A percentile compares a stretch with the other conserved stretches of the same genome.
Conservation (phyloP, 2,329 filamentous ascomycete genomes). For the Aotearoamyces nothofagi region DNA sequence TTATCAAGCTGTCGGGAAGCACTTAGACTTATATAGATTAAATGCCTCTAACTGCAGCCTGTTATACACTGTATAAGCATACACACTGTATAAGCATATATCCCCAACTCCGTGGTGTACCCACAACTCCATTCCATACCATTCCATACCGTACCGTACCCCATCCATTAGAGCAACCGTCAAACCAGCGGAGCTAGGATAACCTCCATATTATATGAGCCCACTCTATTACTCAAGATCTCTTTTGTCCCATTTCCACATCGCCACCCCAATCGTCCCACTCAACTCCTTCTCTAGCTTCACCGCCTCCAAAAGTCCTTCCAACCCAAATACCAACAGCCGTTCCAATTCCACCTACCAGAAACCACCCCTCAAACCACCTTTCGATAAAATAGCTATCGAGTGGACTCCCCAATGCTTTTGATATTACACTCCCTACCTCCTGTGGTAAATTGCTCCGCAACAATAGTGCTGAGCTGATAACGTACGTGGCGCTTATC, state of each 20-base stretch:
- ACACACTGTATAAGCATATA: too few species aligned
- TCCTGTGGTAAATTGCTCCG: conserved; percentile 65
- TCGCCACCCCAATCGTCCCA: conserved; percentile 46
- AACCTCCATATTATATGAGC: background rate
- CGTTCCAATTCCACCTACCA: conserved; percentile 51
- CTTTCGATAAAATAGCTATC: conserved; percentile 54
- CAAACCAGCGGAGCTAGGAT: too few species aligned
- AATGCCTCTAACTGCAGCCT: too few species aligned
- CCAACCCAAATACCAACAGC: conserved; percentile 60
- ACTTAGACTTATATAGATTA: too few species aligned
- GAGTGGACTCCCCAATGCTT: conserved; percentile 63
- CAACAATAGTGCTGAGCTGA: conserved; percentile 62
- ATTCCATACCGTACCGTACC: too few species aligned
- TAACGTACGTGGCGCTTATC: conserved; percentile 73
- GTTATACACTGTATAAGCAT: too few species aligned
- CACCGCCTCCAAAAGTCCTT: conserved; percentile 35
- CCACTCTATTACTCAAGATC: conserved; percentile 28
- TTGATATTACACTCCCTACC: conserved; percentile 61
- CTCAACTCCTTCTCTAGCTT: conserved; percentile 33
- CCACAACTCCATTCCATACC: too few species aligned
- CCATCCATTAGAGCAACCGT: too few species aligned
- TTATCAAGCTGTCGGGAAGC: too few species aligned
- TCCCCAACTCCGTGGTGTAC: too few species aligned
- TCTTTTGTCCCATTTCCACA: conserved; percentile 56
- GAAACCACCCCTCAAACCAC: conserved; percentile 84